A percentile compares a stretch with the other conserved stretches of the same genome.
These are phyloP conservation scores for Venturia effusa DNA, from an alignment of 2,329 filamentous ascomycete genomes.

Conservation along the genomic window DNA sequence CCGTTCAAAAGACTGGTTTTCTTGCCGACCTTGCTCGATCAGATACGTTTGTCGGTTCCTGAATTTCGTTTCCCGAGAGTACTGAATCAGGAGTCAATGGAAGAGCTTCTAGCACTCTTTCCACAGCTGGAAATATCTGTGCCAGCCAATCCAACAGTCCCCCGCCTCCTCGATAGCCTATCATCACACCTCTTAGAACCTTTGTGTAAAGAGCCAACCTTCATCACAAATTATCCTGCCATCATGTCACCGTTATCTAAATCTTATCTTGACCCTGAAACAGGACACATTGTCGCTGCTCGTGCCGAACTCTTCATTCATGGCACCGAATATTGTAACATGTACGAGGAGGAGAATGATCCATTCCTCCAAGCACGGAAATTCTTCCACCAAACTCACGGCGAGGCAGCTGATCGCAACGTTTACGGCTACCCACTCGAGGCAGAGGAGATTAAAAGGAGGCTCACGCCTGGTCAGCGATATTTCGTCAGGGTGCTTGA, in stretches of 20 bases:
- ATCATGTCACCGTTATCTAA: constrained; percentile 88
- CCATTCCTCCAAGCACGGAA: constrained; percentile 78
- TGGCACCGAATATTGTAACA: constrained; percentile 79
- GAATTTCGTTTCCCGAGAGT: constrained; percentile 39
- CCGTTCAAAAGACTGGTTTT: constrained; percentile 59
- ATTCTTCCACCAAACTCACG: constrained; percentile 48
- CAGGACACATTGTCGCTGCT: constrained; percentile 63
- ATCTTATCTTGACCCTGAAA: constrained; percentile 58
- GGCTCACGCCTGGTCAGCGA: constrained; percentile 10
- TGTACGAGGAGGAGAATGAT: constrained; percentile 97
- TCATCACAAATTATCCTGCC: constrained; percentile 82
- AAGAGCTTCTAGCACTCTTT: constrained; percentile 48
- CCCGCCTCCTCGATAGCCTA: constrained; percentile 71
- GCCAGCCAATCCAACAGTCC: constrained; percentile 26
- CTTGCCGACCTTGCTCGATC: constrained; percentile 45
- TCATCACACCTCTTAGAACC: constrained; percentile 69
- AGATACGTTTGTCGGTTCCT: neutral
- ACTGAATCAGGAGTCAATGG: constrained; percentile 26
- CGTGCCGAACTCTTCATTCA: constrained; percentile 77
- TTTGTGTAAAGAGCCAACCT: constrained; percentile 59
- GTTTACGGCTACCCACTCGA: constrained; percentile 8
- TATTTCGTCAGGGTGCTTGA: constrained; percentile 73
- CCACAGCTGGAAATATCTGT: constrained; percentile 24
- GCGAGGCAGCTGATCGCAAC: neutral
- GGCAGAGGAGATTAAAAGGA: constrained; percentile 13